Base-by-base conservation (phyloP, 2,329 filamentous ascomycete species). In the Purpureocillium takamizusanense region DNA sequence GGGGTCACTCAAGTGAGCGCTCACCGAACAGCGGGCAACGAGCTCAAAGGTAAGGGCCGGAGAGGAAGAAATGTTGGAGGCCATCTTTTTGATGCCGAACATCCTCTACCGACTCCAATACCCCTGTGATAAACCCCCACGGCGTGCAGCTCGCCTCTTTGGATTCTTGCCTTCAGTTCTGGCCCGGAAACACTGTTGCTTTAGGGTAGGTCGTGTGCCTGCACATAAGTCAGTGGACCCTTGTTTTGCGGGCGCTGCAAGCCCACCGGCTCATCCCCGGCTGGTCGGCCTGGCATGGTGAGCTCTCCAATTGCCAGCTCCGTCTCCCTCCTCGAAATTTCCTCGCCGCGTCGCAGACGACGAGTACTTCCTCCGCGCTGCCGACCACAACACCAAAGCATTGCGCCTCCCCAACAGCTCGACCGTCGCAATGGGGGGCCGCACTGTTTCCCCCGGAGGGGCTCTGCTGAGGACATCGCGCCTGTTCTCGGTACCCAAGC, bases 401-500 rank as follows among this genome's bases (percentile, higher is more conserved):
- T 56, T 55, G 55, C 55, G 57, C 50, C 42, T 51, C 45, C 40
- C 42, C 51, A 47, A 38, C 45, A 47, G 46, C 48, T 41, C 42
- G 41, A 51, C 42, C 42, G 31, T 51, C 47, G 53, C 40, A 30
- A 64, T 64, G 61, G 49, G 48, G 46, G 47, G 37, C 42, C 53
- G 50, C 37, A 51, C 53, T 41, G 49, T 78, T 52, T 78, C 78
- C 47, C 78, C 78, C 41, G 78, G 78, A 55, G 78, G 69, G 46
- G 71, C 74, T 51, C 74, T 97, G 49, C 74, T 97, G 55, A 82
- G 90, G 60, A 78, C 81, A 43, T 97, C 90, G 42, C 85, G 90
- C 49, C 74, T 97, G 51, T 97, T 97, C 66, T 83, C 89, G 17
- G 71, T 97, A 40, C 89, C 90, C 12, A 73, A 78, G 42, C 78